Base-by-base conservation (phyloP, 2,329 filamentous ascomycete species). In the Neurospora sp. region DNA sequence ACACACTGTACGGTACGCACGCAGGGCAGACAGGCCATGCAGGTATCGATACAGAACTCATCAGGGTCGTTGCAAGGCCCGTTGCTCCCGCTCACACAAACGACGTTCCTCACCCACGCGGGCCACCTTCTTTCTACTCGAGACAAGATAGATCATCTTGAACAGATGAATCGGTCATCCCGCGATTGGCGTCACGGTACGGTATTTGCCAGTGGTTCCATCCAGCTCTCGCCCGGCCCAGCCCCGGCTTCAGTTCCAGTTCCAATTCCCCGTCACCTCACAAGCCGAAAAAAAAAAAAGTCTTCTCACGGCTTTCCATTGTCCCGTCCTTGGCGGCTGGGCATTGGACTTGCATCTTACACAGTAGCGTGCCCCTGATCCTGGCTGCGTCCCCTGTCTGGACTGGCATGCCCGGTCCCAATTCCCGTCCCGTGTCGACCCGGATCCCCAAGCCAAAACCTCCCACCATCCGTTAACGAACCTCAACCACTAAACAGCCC, bases 301-400 rank as follows among this genome's bases (percentile, higher is more conserved):
- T 73, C 71, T 68, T 69, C 65, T 69, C 66, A 72, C 38, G 68
- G 39, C 71, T 70, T 74, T 73, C 73, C 68, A 67, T 72, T 70
- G 39, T 46, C 69, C 72, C 74, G 39, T 46, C 69, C 72, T 75
- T 74, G 73, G 72, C 73, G 70, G 62, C 71, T 70, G 67, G 66
- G 62, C 65, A 67, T 66, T 71, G 68, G 67, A 71, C 70, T 33
- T 62, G 52, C 52, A 62, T 62, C 52, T 33, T 62, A 17, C 23
- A 62, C 52, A 62, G 52, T 62, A 62, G 15, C 52, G 52, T 62
- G 70, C 33, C 68, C 69, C 69, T 66, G 36, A 17, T 62, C 40
- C 70, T 71, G 23, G 69, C 72, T 74, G 73, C 71, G 72, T 74
- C 72, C 74, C 74, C 69, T 75, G 74, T 71, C 68, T 43, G 70